Conservation (phyloP, 352 stramenopile genomes). For the Globisporangium ultimum region DNA sequence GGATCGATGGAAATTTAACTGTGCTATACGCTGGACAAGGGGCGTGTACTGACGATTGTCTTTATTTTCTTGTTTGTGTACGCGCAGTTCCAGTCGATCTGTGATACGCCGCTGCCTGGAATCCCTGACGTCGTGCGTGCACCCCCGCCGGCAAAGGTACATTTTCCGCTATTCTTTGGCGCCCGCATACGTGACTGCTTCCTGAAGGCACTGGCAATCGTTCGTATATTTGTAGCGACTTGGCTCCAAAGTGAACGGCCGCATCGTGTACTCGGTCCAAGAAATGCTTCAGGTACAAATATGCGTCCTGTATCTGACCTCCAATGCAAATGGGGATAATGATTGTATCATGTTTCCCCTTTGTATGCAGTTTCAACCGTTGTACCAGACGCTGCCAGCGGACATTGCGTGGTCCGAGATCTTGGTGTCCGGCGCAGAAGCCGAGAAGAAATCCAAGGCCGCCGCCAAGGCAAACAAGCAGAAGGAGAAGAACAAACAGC, state of each 20-base stretch:
- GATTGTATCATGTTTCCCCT: neutral
- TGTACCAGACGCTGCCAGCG: constrained; percentile 65
- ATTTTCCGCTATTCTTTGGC: neutral
- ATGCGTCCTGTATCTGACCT: neutral
- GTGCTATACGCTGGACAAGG: neutral
- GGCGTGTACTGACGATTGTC: constrained; percentile 1
- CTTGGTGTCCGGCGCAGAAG: constrained; percentile 42
- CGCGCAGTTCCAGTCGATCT: constrained; percentile 54
- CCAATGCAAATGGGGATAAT: too few relatives aligned
- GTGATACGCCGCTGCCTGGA: constrained; percentile 32
- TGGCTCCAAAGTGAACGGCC: constrained; percentile 40
- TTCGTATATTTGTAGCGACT: constrained; percentile 28
- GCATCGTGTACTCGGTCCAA: constrained; percentile 54
- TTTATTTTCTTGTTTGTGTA: neutral
- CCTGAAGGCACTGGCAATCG: too few relatives aligned
- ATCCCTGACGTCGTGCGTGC: constrained; percentile 50
- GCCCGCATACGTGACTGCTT: too few relatives aligned
- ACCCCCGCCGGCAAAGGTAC: constrained; percentile 30
- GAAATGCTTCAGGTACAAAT: constrained; percentile 50
- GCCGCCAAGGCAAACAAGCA: constrained; percentile 31
- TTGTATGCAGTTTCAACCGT: constrained; percentile 52
- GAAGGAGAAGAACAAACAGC: constrained; percentile 42
- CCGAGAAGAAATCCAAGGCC: constrained; percentile 42
- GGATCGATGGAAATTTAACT: neutral
- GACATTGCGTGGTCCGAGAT: constrained; percentile 64